Evolutionary conservation across 2,329 filamentous ascomycete genomes (phyloP).

Genomic region (Dryadomyces quercus-mongolicae): DNA sequence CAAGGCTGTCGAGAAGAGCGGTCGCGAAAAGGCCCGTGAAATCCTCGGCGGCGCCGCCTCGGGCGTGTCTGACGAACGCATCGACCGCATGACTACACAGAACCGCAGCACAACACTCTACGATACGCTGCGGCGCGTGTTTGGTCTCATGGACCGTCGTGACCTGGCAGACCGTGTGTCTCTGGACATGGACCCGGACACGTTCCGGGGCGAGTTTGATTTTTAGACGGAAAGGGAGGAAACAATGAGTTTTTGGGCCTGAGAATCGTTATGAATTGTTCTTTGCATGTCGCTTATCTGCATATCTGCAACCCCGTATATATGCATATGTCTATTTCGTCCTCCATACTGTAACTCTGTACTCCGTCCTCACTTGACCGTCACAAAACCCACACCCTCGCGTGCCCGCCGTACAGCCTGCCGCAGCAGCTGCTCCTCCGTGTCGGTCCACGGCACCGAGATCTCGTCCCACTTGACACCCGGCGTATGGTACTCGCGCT

Average conservation of each 20-base stretch:
- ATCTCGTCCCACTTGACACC: constrained; percentile 55
- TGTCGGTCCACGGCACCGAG: constrained; percentile 55
- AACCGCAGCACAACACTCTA: constrained; percentile 96
- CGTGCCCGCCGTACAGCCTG: constrained; percentile 44
- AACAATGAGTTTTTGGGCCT: too few species aligned
- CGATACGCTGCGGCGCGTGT: constrained; percentile 88
- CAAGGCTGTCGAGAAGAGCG: constrained; percentile 79
- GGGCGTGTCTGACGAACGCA: constrained; percentile 49
- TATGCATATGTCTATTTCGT: neutral
- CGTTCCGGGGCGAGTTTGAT: constrained; percentile 83
- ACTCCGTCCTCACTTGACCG: constrained; percentile 40
- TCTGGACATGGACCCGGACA: constrained; percentile 78
- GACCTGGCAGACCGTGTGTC: constrained; percentile 84
- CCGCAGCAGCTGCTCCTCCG: constrained; percentile 50
- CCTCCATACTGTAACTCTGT: too few species aligned
- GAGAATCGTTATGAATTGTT: neutral
- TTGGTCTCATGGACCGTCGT: constrained; percentile 83
- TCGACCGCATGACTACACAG: constrained; percentile 83
- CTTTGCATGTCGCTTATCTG: neutral
- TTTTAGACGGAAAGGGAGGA: constrained; percentile 33
- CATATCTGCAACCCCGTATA: neutral
- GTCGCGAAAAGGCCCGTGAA: constrained; percentile 71
- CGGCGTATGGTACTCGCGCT: constrained; percentile 50
- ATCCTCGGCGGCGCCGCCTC: constrained; percentile 52
- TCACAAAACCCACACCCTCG: constrained; percentile 51